A percentile compares a stretch with the other conserved stretches of the same genome.
phyloP scores from a whole-genome alignment of 371 early-diverging fungal species.

The Choanephora cucurbitarum region DNA sequence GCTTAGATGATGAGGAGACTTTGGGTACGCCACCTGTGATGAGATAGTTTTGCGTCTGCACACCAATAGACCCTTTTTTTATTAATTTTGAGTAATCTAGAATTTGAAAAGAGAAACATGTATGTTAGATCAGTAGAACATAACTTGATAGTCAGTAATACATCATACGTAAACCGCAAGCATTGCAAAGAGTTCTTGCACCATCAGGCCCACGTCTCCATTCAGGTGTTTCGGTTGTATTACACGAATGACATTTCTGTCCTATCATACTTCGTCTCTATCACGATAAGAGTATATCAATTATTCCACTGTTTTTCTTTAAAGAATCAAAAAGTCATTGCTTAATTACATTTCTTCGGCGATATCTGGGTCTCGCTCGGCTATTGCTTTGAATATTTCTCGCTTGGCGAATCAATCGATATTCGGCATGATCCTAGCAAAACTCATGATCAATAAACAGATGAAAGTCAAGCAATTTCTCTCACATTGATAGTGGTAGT shows the following conservation, averaged over 20 bases:
- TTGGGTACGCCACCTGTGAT: conserved; percentile 2
- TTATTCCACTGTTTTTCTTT: background rate
- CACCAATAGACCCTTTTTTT: conserved; percentile 24
- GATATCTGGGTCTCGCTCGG: conserved; percentile 30
- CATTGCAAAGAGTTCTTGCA: conserved; percentile 67
- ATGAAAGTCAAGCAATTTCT: too few species aligned
- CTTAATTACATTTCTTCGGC: conserved; percentile 35
- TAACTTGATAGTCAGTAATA: too few species aligned
- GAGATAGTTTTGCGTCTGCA: conserved; percentile 23
- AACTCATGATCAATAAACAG: too few species aligned
- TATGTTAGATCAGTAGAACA: too few species aligned
- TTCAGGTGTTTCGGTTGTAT: conserved; percentile 66
- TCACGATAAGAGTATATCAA: background rate
- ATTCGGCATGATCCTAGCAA: conserved; percentile 25
- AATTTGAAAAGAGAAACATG: conserved; percentile 11
- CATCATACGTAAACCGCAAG: conserved; percentile 70
- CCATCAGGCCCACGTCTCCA: conserved; percentile 75
- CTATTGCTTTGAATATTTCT: conserved; percentile 27
- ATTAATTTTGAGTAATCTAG: conserved; percentile 31
- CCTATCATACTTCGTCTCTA: conserved; percentile 40
- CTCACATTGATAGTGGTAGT: conserved; percentile 1
- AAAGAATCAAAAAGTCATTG: background rate
- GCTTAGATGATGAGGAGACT: background rate
- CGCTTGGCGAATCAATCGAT: conserved; percentile 41
- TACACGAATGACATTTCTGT: conserved; percentile 61